These are phyloP conservation scores for Nannizziopsis arthrosporioides DNA, from an alignment of 2,329 filamentous ascomycete genomes.

Conservation along the genomic window DNA sequence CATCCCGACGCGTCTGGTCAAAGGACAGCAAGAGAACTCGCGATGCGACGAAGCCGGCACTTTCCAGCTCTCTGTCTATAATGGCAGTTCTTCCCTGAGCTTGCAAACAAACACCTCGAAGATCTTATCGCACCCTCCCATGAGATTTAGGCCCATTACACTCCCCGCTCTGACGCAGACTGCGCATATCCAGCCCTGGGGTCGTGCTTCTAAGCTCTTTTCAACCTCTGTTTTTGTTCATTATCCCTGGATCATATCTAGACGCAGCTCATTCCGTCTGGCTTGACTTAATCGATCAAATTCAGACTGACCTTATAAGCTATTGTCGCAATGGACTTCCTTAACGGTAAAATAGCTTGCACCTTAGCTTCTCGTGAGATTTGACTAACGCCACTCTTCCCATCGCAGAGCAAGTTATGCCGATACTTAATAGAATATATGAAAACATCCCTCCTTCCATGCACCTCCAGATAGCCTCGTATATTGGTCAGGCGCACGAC, in stretches of 20 bases:
- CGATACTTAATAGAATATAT: slow-evolving; percentile 14
- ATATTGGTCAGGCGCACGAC: slow-evolving; percentile 16
- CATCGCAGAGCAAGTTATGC: slow-evolving; percentile 16
- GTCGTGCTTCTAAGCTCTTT: too few species aligned
- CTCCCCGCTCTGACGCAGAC: too few species aligned
- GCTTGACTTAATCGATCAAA: neutral
- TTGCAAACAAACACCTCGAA: too few species aligned
- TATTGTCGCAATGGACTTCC: neutral
- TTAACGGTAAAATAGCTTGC: slow-evolving; percentile 2
- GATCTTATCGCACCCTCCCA: too few species aligned
- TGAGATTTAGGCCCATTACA: too few species aligned
- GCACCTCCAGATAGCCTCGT: slow-evolving; percentile 15
- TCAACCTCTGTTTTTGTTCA: too few species aligned
- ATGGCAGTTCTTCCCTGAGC: neutral
- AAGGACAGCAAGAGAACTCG: neutral
- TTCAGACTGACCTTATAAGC: neutral
- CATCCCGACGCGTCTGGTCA: neutral
- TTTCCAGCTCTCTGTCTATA: neutral
- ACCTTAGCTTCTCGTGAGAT: neutral
- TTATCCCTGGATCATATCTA: too few species aligned
- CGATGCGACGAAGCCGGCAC: neutral
- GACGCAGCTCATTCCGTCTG: neutral
- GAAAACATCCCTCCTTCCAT: slow-evolving; percentile 16
- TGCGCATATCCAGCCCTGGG: too few species aligned
- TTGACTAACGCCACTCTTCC: slow-evolving; percentile 1